Evolutionary conservation across 345 rosid genomes (phyloP).

Genomic region (Eucalyptus sp.): DNA sequence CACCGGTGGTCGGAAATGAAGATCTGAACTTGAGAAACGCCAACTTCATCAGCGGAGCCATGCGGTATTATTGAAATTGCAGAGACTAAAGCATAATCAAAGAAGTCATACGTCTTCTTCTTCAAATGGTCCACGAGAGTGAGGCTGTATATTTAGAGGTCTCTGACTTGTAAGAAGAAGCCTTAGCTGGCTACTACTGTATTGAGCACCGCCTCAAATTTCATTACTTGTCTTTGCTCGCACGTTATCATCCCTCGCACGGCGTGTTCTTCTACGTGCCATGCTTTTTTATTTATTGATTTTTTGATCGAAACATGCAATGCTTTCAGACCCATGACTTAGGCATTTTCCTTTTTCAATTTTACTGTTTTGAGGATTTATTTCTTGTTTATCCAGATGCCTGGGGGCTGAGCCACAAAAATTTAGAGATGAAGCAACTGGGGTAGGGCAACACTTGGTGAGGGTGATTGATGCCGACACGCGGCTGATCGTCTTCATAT

Average conservation of each 20-base stretch:
- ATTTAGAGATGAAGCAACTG: not conserved
- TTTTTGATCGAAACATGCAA: not conserved
- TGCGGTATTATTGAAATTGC: not conserved
- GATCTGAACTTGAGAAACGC: not conserved
- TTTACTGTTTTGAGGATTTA: not conserved
- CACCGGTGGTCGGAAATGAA: not conserved
- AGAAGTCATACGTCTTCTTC: not conserved
- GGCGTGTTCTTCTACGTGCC: conserved; percentile 2
- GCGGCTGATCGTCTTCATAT: not conserved
- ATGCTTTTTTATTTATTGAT: not conserved
- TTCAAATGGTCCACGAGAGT: not conserved
- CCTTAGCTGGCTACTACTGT: not conserved
- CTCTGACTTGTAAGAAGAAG: not conserved
- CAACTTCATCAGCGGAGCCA: not conserved
- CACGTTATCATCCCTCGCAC: conserved; percentile 19
- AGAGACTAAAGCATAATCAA: not conserved
- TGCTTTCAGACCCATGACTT: not conserved
- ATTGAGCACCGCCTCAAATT: conserved; percentile 5
- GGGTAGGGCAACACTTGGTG: not conserved
- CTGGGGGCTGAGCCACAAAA: not conserved
- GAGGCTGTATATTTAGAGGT: not conserved
- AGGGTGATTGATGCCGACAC: not conserved
- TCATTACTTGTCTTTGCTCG: not conserved
- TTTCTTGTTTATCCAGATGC: not conserved
- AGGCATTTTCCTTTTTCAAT: not conserved